Evolutionary conservation across 495 filamentous ascomycete genomes (phyloP), one percentile per base, ranked within the genome.

Genomic region (Hypoxylon fragiforme): DNA sequence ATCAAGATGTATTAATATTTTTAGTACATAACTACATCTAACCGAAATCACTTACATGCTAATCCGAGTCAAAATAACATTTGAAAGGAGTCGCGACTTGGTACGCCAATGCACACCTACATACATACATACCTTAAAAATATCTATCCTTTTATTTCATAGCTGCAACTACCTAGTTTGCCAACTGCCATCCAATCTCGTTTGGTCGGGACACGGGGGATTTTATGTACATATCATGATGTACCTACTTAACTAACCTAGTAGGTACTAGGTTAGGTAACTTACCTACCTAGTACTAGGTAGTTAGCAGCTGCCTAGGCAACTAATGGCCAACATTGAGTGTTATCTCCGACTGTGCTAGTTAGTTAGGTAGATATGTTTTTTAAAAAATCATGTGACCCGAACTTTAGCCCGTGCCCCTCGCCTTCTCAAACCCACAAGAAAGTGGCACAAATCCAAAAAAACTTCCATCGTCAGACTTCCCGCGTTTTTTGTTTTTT

Each of bases 361-460:
- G 24, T 4, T 28, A 28, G 24, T 4, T 28, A 28, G 9, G 24
- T 28, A 28, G 4, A 28, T 28, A 28, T n/a, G n/a, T n/a, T n/a
- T n/a, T n/a, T n/a, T n/a, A n/a, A n/a, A n/a, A n/a, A n/a, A n/a
- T n/a, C 65, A 68, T 51, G 65, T 68, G 65, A 68, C 16, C 34
- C 32, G 18, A 62, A 52, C 57, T 50, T 54, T 58, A 57, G 62
- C 62, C 65, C 65, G 65, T 67, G 65, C 65, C 65, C 65, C 65
- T 65, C 62, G 57, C 46, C 61, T 57, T 50, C 46, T 12, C 50
- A 46, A 55, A 55, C 49, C 65, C 55, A 62, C 64, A 60, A 62
- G 46, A 66, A 63, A 66, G 60, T 64, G 60, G 60, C 60, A 66
- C 63, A 65, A 55, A 63, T 60, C 56, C 21, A 63, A 65, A 65